phyloP scores from a whole-genome alignment of 164 flowering plant genomes.

The Umbilicus rupestris region DNA sequence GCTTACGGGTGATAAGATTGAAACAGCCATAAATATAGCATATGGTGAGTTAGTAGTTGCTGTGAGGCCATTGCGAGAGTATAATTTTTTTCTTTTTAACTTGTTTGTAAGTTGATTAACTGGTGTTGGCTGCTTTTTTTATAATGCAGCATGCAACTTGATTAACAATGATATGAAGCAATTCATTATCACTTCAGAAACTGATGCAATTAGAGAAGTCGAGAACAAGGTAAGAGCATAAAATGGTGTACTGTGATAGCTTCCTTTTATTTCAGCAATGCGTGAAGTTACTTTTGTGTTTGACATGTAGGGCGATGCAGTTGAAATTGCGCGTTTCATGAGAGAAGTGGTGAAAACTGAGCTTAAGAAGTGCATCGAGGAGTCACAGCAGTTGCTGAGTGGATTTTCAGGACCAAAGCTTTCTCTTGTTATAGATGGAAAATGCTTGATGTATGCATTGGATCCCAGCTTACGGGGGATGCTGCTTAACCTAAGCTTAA shows the following conservation, averaged over 20 bases:
- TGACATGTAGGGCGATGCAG: constrained; percentile 69
- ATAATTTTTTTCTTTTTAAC: not conserved
- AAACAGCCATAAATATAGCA: constrained; percentile 97
- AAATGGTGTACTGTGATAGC: not conserved
- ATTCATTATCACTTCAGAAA: constrained; percentile 85
- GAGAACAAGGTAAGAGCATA: constrained; percentile 57
- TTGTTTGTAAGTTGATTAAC: not conserved
- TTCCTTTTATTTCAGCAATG: not conserved
- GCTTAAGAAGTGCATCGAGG: constrained; percentile 59
- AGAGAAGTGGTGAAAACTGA: constrained; percentile 58
- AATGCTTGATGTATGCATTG: constrained; percentile 91
- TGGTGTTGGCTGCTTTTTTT: constrained; percentile 4
- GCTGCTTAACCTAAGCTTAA: constrained; percentile 78
- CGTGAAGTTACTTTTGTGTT: not conserved
- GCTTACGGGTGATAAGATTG: constrained; percentile 93
- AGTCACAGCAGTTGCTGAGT: constrained; percentile 46
- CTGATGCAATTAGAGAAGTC: constrained; percentile 79
- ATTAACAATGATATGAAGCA: constrained; percentile 89
- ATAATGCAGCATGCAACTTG: constrained; percentile 76
- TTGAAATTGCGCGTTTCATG: constrained; percentile 75
- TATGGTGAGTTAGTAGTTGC: constrained; percentile 44
- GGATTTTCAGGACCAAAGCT: constrained; percentile 51
- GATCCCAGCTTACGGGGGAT: constrained; percentile 70
- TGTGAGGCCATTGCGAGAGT: not conserved
- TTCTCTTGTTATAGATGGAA: constrained; percentile 95